Base-by-base conservation (phyloP, 2,329 filamentous ascomycete species). In the Fusarium ramigenum region DNA sequence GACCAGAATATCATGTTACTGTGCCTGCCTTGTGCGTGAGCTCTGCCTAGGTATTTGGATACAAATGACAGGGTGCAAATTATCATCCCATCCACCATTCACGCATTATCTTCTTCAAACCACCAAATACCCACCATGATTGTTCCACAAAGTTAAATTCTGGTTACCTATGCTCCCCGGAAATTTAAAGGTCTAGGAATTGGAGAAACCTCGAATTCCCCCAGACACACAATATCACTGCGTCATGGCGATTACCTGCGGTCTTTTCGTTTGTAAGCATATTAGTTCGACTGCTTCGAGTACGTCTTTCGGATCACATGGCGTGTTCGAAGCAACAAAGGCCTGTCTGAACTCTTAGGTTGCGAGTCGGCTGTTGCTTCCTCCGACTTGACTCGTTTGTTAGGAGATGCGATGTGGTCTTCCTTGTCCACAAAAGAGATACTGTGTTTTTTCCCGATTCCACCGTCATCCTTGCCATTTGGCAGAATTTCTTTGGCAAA, bases 401-500 rank as follows among this genome's bases (percentile, higher is more conserved):
- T 10, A 16, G 42, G 28, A 12, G 60, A 47, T 9, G 39, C n/a
- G 16, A 49, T 28, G 9, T 43, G 32, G 19, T 68, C 57, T 57
- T 37, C 47, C 30, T 58, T 49, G 30, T 65, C 59, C 19, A 32
- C 25, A 16, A 44, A 12, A 10, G 23, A 14, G 11, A 61, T 39
- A 15, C 19, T 32, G 25, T 50, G 54, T 15, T 65, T 70, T 28
- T 49, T 37, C 12, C 47, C 64, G 7, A 56, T 30, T 4, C 34
- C 28, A 23, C 34, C 37, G 49, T 46, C 46, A 11, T 66, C 50
- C 9, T 39, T 57, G n/a, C 54, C 37, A 37, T 50, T 59, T 10
- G 46, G 14, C n/a, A 72, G 46, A n/a, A 49, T 66, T 21, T 61
- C 57, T 46, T 63, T 73, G 52, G 77, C 69, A 36, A 78, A 80